Percentiles rank a stretch among this genome's conserved stretches.
Conservation (phyloP, 495 filamentous ascomycete genomes). For the Daldinia childiae region DNA sequence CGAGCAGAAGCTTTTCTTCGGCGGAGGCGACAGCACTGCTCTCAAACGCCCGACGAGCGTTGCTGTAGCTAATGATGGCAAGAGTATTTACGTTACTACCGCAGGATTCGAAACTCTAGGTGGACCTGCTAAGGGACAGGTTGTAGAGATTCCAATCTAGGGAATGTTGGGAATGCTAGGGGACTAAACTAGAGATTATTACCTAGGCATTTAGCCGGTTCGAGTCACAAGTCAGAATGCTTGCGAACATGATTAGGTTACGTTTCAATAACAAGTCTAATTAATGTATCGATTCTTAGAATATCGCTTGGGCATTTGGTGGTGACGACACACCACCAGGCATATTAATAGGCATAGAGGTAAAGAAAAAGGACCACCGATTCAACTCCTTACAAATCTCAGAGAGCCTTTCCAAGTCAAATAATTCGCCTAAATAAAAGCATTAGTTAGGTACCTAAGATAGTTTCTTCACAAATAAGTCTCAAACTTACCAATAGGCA, state of each 20-base stretch:
- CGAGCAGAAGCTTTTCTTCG: background rate
- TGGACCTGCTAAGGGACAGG: background rate
- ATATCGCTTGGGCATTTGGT: slow-evolving; percentile 54
- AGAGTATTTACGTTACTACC: background rate
- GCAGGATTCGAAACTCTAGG: background rate
- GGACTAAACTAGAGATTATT: no score
- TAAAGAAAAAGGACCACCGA: slow-evolving; percentile 57
- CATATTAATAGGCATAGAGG: slow-evolving; percentile 58
- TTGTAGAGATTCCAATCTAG: slow-evolving; percentile 1
- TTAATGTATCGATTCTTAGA: slow-evolving; percentile 29
- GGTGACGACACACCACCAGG: slow-evolving; percentile 56
- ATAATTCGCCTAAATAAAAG: slow-evolving; percentile 53
- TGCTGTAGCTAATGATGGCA: background rate
- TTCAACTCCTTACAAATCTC: slow-evolving; percentile 52
- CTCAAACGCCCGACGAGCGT: background rate
- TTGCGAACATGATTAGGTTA: background rate
- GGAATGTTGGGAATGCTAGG: background rate
- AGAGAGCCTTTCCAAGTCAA: slow-evolving; percentile 61
- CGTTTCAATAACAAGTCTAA: background rate
- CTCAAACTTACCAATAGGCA: slow-evolving; percentile 57
- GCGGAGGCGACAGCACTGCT: background rate
- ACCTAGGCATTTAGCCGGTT: no score
- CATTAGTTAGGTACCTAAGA: background rate
- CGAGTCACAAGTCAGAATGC: no score
- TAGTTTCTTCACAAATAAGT: background rate